phyloP scores from a whole-genome alignment of 805 yeast species.

The Clavispora santaluciae region DNA sequence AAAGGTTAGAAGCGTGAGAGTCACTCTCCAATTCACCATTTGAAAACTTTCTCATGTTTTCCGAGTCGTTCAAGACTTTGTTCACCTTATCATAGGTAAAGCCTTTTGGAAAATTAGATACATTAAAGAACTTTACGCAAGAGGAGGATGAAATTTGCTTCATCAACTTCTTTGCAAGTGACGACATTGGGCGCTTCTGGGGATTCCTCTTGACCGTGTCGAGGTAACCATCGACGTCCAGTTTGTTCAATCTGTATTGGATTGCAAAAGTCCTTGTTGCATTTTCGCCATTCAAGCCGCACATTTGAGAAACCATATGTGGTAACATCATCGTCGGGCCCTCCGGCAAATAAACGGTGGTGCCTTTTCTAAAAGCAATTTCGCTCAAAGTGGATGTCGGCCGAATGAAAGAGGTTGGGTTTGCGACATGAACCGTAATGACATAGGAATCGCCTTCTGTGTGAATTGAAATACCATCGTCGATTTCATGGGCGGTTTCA shows the following conservation, averaged over 20 bases:
- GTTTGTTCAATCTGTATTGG: slow-evolving; percentile 23
- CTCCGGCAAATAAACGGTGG: slow-evolving; percentile 73
- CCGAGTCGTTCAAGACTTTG: slow-evolving; percentile 33
- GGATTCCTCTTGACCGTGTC: background rate
- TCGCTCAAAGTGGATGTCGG: slow-evolving; percentile 39
- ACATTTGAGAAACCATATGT: slow-evolving; percentile 39
- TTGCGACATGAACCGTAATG: slow-evolving; percentile 76
- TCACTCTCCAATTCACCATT: slow-evolving; percentile 8
- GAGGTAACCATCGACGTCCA: slow-evolving; percentile 12
- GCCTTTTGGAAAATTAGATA: slow-evolving; percentile 27
- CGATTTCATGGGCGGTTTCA: slow-evolving; percentile 79
- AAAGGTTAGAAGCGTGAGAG: slow-evolving; percentile 23
- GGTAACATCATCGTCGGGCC: slow-evolving; percentile 70
- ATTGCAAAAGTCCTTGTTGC: slow-evolving; percentile 41
- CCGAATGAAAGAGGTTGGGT: slow-evolving; percentile 67
- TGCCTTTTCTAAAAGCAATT: slow-evolving; percentile 56
- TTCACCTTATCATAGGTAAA: slow-evolving; percentile 66
- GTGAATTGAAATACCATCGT: slow-evolving; percentile 80
- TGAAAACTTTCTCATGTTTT: slow-evolving; percentile 8
- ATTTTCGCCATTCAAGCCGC: slow-evolving; percentile 46
- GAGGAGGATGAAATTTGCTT: slow-evolving; percentile 15
- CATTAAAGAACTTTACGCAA: slow-evolving; percentile 21
- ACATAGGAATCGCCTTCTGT: slow-evolving; percentile 24
- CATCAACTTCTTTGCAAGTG: slow-evolving; percentile 8
- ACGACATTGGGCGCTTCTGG: slow-evolving; percentile 1